Conservation (phyloP, 1,284 basidiomycete genomes). For the Trichosporon sp. region DNA sequence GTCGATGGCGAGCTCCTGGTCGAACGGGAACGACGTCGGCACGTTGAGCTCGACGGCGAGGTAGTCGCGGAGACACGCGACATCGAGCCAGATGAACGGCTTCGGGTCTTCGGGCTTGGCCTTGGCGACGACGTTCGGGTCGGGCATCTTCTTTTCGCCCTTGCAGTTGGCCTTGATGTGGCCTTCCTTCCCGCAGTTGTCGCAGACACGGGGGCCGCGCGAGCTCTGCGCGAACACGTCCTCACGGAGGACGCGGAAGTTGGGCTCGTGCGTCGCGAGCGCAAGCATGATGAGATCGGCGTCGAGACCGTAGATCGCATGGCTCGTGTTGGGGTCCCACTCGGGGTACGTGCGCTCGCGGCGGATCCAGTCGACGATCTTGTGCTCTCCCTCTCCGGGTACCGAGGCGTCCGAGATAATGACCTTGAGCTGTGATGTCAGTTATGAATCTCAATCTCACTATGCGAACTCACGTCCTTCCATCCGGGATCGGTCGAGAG, state of each 20-base stretch:
- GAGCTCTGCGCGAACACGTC: conserved; percentile 90
- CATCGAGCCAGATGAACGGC: conserved; percentile 99
- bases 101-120: conserved; percentile 72
- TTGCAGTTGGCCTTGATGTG: conserved; percentile 94
- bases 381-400: conserved; percentile 98
- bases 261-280: conserved; percentile 94
- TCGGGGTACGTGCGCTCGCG: conserved; percentile 79
- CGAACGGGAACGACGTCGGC: conserved; percentile 77
- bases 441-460: background rate
- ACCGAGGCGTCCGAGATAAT: conserved; percentile 96
- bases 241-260: conserved; percentile 95
- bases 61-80: conserved; percentile 91
- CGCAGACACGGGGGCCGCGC: conserved; percentile 64
- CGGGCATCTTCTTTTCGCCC: conserved; percentile 54
- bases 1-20: conserved; percentile 94
- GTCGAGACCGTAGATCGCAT: conserved; percentile 98
- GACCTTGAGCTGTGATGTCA: conserved; percentile 67
- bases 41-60: conserved; percentile 91
- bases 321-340: conserved; percentile 90
- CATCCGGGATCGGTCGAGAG: conserved; percentile 93
- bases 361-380: conserved; percentile 98
- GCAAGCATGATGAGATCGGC: conserved; percentile 99
- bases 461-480: conserved; percentile 64
- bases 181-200: conserved; percentile 87
- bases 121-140: conserved; percentile 57